Percentiles rank a stretch among this genome's conserved stretches.
Evolutionary conservation across 2,329 filamentous ascomycete genomes (phyloP).

Genomic region (Fusarium nurragi): DNA sequence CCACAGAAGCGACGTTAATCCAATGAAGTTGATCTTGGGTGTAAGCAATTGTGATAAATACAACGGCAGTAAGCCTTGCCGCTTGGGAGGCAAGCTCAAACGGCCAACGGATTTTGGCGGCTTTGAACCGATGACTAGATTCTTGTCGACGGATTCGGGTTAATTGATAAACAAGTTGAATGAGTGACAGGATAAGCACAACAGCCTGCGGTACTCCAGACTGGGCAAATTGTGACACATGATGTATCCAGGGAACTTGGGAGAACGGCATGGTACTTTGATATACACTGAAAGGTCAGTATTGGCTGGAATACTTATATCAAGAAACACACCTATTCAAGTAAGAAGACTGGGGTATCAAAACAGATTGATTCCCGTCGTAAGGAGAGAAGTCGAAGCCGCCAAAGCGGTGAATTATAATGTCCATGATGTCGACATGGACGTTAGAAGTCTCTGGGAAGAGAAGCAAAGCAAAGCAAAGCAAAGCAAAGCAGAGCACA

Average conservation of each 20-base stretch:
- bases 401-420: slow-evolving; percentile 47
- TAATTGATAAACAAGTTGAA: slow-evolving; percentile 49
- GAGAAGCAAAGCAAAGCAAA: neutral
- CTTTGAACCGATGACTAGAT: slow-evolving; percentile 44
- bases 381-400: slow-evolving; percentile 47
- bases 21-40: slow-evolving; percentile 48
- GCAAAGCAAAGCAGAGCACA: too few relatives aligned
- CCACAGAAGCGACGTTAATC: slow-evolving; percentile 50
- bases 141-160: slow-evolving; percentile 46
- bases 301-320: neutral
- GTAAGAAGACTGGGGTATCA: slow-evolving; percentile 8
- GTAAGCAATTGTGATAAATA: slow-evolving; percentile 52
- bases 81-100: slow-evolving; percentile 57
- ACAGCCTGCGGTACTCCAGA: slow-evolving; percentile 54
- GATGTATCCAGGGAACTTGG: slow-evolving; percentile 51
- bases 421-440: slow-evolving; percentile 44
- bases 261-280: slow-evolving; percentile 28
- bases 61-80: slow-evolving; percentile 52
- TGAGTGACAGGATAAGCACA: slow-evolving; percentile 50
- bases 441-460: slow-evolving; percentile 16
- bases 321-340: slow-evolving; percentile 32
- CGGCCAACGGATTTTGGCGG: slow-evolving; percentile 52
- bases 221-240: slow-evolving; percentile 52
- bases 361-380: slow-evolving; percentile 27
- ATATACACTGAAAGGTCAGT: slow-evolving; percentile 20